phyloP scores from a whole-genome alignment of 2,329 filamentous ascomycete genomes.

The Calonectria pauciramosa region DNA sequence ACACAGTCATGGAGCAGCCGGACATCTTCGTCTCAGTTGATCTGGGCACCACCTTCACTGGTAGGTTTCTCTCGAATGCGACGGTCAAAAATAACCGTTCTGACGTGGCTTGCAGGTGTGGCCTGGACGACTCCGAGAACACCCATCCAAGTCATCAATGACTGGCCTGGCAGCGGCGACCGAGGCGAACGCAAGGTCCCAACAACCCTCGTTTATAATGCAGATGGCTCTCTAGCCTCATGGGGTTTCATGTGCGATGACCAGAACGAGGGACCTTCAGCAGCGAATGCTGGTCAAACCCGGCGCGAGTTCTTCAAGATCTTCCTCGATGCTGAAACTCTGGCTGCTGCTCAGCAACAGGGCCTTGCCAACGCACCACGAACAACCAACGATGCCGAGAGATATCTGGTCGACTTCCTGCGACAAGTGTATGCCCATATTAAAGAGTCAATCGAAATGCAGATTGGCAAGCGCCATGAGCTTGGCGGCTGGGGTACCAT shows the following conservation, averaged over 20 bases:
- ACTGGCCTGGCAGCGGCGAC: slow-evolving; percentile 68
- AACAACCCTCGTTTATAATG: slow-evolving; percentile 63
- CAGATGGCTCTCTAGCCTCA: slow-evolving; percentile 57
- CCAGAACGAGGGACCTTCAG: slow-evolving; percentile 50
- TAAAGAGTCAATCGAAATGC: slow-evolving; percentile 58
- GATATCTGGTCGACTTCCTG: slow-evolving; percentile 64
- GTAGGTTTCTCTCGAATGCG: slow-evolving; percentile 36
- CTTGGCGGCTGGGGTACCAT: slow-evolving; percentile 58
- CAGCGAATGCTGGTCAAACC: slow-evolving; percentile 43
- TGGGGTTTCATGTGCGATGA: slow-evolving; percentile 69
- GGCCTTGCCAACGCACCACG: slow-evolving; percentile 59
- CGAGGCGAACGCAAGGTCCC: slow-evolving; percentile 69
- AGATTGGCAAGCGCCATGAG: slow-evolving; percentile 52
- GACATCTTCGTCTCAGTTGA: slow-evolving; percentile 60
- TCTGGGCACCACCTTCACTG: slow-evolving; percentile 62
- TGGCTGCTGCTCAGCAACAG: slow-evolving; percentile 57
- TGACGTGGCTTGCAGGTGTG: slow-evolving; percentile 44
- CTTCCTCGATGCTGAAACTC: slow-evolving; percentile 62
- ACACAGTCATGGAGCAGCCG: slow-evolving; percentile 42
- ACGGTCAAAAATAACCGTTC: no score
- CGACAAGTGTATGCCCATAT: slow-evolving; percentile 63
- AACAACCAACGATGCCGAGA: slow-evolving; percentile 58
- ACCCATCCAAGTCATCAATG: slow-evolving; percentile 61
- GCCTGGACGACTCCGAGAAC: slow-evolving; percentile 55
- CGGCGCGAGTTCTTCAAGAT: slow-evolving; percentile 69